Evolutionary conservation across 768 basidiomycete species (phyloP).

Genomic region (Russula sp.): DNA sequence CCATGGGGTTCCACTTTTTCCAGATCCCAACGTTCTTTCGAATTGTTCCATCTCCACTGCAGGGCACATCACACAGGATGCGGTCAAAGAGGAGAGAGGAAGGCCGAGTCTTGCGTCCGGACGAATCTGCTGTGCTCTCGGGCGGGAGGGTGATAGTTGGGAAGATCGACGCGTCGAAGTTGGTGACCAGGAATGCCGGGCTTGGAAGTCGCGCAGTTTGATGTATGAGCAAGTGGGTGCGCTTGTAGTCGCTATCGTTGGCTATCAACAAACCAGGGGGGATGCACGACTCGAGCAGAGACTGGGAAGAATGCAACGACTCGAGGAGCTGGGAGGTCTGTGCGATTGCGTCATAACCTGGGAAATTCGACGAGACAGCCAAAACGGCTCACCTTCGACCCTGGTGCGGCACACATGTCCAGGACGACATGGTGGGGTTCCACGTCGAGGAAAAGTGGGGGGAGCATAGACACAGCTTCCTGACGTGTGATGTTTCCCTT

Average conservation of each 20-base stretch:
- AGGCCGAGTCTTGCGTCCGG: slow-evolving; percentile 29
- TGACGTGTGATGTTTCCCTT: slow-evolving; percentile 95
- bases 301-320: slow-evolving; percentile 80
- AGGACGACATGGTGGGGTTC: slow-evolving; percentile 89
- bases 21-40: slow-evolving; percentile 95
- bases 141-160: slow-evolving; percentile 53
- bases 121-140: slow-evolving; percentile 29
- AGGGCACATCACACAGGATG: slow-evolving; percentile 95
- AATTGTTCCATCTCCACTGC: slow-evolving; percentile 94
- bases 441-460: slow-evolving; percentile 92
- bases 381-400: slow-evolving; percentile 66
- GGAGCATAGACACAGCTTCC: slow-evolving; percentile 99
- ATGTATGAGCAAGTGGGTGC: slow-evolving; percentile 94
- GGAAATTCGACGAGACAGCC: background rate
- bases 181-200: slow-evolving; percentile 91
- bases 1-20: slow-evolving; percentile 83
- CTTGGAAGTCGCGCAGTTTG: slow-evolving; percentile 93
- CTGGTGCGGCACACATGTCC: slow-evolving; percentile 98
- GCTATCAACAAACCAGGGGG: slow-evolving; percentile 88
- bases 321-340: slow-evolving; percentile 95
- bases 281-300: slow-evolving; percentile 52
- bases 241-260: slow-evolving; percentile 92
- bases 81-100: slow-evolving; percentile 75
- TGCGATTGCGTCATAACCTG: background rate
- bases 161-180: slow-evolving; percentile 88